These are phyloP conservation scores for Solanum etuberosum DNA, from an alignment of 257 asterid species.

Conservation along the genomic window DNA sequence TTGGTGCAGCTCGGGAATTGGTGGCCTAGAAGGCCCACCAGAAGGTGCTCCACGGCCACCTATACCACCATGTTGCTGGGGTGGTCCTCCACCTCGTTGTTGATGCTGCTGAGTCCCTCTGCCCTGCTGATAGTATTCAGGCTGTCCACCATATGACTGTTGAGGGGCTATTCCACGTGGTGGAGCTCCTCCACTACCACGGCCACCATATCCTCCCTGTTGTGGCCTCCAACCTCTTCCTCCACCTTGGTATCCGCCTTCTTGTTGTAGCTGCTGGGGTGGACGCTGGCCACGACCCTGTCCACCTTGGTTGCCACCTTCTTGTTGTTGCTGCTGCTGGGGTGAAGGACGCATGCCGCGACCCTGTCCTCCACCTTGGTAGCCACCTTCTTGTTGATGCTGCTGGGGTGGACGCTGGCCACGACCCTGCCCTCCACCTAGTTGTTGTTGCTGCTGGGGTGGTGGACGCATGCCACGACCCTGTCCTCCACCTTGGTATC, in stretches of 20 bases:
- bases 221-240: conserved; percentile 37
- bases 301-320: conserved; percentile 27
- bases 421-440: conserved; percentile 19
- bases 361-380: conserved; percentile 10
- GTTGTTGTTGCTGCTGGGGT: conserved; percentile 24
- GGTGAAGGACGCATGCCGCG: conserved; percentile 28
- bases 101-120: conserved; percentile 42
- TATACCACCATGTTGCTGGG: conserved; percentile 46
- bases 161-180: conserved; percentile 5
- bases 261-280: conserved; percentile 23
- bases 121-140: conserved; percentile 29
- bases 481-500: conserved; percentile 40
- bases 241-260: conserved; percentile 24
- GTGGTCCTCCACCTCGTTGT: conserved; percentile 38
- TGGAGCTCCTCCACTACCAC: conserved; percentile 7
- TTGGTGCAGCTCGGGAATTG: conserved; percentile 97
- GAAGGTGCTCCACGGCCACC: conserved; percentile 60
- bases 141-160: conserved; percentile 14
- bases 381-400: conserved; percentile 18
- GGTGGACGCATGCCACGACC: conserved; percentile 38
- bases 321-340: conserved; percentile 19
- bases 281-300: conserved; percentile 43
- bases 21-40: conserved; percentile 63
- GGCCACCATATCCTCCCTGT: conserved; percentile 13
- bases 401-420: conserved; percentile 37